These are phyloP conservation scores for Beauveria bassiana DNA, from an alignment of 2,329 filamentous ascomycete genomes.

Conservation along the genomic window DNA sequence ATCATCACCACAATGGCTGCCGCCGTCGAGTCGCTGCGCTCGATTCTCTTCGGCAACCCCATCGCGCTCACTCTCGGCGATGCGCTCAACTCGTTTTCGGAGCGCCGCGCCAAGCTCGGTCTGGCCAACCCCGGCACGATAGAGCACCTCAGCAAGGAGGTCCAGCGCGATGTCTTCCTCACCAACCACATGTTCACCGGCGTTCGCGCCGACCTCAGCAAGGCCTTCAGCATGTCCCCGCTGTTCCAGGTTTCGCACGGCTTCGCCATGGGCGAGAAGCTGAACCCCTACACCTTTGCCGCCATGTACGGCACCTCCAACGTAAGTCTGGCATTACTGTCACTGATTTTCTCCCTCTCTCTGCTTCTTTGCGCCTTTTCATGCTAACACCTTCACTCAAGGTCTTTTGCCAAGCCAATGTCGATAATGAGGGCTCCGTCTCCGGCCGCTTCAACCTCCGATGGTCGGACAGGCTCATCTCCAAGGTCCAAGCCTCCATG, in stretches of 20 bases:
- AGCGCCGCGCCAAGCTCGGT: slow-evolving; percentile 79
- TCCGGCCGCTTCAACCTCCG: slow-evolving; percentile 89
- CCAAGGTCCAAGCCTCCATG: slow-evolving; percentile 83
- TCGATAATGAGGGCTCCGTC: slow-evolving; percentile 87
- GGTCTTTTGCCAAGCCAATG: slow-evolving; percentile 91
- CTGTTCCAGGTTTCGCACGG: slow-evolving; percentile 97
- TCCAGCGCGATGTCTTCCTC: slow-evolving; percentile 91
- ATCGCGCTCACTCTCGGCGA: slow-evolving; percentile 63
- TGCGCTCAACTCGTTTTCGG: slow-evolving; percentile 72
- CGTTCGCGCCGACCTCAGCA: slow-evolving; percentile 91
- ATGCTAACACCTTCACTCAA: slow-evolving; percentile 29
- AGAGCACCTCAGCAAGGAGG: slow-evolving; percentile 82
- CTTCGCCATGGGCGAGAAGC: slow-evolving; percentile 86
- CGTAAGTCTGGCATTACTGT: slow-evolving; percentile 39
- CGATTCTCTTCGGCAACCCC: slow-evolving; percentile 67
- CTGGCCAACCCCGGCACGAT: slow-evolving; percentile 88
- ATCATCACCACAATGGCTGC: slow-evolving; percentile 41
- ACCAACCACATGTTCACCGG: slow-evolving; percentile 97
- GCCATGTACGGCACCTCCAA: slow-evolving; percentile 89
- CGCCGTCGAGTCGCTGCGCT: slow-evolving; percentile 42
- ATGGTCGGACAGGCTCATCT: slow-evolving; percentile 71
- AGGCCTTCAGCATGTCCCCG: slow-evolving; percentile 87
- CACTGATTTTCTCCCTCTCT: not conserved
- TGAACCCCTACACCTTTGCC: slow-evolving; percentile 92
- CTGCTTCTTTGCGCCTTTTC: not conserved